Evolutionary conservation across 1,139 yeast genomes (phyloP).

Genomic region (Debaryomycetaceae sp.): DNA sequence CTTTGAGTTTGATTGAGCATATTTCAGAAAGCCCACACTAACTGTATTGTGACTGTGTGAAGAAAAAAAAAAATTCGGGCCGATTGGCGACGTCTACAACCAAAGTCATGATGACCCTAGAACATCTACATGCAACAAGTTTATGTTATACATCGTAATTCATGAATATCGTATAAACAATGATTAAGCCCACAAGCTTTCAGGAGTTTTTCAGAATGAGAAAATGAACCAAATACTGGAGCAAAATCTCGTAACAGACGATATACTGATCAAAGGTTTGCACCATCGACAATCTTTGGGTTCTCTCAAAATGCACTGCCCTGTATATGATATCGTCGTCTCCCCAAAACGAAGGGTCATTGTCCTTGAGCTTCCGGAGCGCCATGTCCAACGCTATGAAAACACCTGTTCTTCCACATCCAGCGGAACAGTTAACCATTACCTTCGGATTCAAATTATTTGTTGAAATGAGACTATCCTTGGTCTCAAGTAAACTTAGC

Average conservation of each 20-base stretch:
- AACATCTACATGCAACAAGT: no score
- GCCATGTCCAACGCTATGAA: conserved; percentile 52
- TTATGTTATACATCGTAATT: background rate
- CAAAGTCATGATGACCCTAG: no score
- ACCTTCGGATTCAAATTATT: conserved; percentile 19
- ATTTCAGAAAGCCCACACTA: background rate
- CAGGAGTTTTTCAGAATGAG: conserved; percentile 1
- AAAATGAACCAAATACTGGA: conserved; percentile 21
- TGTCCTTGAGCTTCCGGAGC: conserved; percentile 14
- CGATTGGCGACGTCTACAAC: no score
- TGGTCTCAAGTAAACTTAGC: conserved; percentile 48
- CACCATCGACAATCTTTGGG: conserved; percentile 45
- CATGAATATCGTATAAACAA: background rate
- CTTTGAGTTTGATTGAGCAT: background rate
- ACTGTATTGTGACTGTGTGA: background rate
- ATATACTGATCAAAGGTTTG: conserved; percentile 45
- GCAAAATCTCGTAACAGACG: conserved; percentile 39
- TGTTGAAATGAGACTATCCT: conserved; percentile 32
- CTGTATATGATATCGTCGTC: conserved; percentile 50
- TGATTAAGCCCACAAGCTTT: background rate
- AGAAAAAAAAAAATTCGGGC: no score
- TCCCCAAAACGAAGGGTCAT: conserved; percentile 13
- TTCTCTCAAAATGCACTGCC: conserved; percentile 38
- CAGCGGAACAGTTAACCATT: conserved; percentile 73
- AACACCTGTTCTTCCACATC: conserved; percentile 82